A percentile compares a stretch with the other conserved stretches of the same genome.
Evolutionary conservation across 1,284 basidiomycete genomes (phyloP).

Genomic region (Sphagnurus paluster): DNA sequence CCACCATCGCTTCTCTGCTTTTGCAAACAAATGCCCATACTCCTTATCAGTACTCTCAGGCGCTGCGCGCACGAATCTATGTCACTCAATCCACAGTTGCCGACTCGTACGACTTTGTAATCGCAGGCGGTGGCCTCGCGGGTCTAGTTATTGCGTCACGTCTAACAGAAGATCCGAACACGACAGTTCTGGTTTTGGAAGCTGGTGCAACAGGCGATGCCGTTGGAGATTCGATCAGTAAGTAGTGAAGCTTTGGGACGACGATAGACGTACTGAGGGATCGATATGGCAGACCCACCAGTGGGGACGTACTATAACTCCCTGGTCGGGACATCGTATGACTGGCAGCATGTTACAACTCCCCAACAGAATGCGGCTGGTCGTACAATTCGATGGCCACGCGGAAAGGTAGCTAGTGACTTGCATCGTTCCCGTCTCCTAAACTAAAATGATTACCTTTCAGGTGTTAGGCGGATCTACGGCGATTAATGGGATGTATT

Average conservation of each 20-base stretch:
- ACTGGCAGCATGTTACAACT: constrained; percentile 64
- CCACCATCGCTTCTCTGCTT: not conserved
- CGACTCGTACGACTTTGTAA: constrained; percentile 56
- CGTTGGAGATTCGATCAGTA: constrained; percentile 28
- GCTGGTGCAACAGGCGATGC: constrained; percentile 59
- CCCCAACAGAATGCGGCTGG: constrained; percentile 45
- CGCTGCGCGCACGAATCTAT: constrained; percentile 36
- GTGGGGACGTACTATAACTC: constrained; percentile 44
- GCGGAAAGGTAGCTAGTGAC: constrained; percentile 53
- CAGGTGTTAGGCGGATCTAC: constrained; percentile 73
- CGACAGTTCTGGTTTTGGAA: constrained; percentile 74
- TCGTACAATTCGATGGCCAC: constrained; percentile 50
- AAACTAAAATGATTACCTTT: not conserved
- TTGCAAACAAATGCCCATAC: constrained; percentile 8
- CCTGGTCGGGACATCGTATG: constrained; percentile 50
- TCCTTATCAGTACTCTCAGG: constrained; percentile 6
- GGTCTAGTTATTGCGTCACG: constrained; percentile 73
- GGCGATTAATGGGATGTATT: constrained; percentile 74
- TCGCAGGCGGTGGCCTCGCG: constrained; percentile 68
- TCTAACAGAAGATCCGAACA: constrained; percentile 67
- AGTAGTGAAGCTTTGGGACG: constrained; percentile 20
- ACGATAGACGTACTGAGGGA: no score
- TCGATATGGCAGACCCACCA: constrained; percentile 21
- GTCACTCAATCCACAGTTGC: constrained; percentile 36
- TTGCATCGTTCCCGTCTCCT: constrained; percentile 17